Evolutionary conservation across 2,329 filamentous ascomycete genomes (phyloP).

Genomic region (Penicillium expansum): DNA sequence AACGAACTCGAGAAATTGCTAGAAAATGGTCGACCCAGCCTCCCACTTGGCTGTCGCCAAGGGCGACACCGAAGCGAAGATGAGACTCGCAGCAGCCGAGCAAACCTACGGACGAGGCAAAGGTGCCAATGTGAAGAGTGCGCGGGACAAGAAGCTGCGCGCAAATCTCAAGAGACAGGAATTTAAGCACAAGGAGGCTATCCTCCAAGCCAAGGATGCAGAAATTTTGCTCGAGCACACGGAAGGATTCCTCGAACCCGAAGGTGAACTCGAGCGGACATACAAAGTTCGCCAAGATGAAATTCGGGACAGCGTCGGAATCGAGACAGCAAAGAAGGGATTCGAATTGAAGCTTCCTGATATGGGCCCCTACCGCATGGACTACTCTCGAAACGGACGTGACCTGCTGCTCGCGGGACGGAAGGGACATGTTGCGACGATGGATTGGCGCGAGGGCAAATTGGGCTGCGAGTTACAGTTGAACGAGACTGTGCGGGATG

Average conservation of each 20-base stretch:
- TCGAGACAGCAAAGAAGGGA: conserved; percentile 86
- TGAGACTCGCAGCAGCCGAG: conserved; percentile 55
- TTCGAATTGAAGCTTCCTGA: conserved; percentile 83
- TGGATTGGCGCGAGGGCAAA: conserved; percentile 94
- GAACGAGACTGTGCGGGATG: conserved; percentile 84
- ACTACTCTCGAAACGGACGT: conserved; percentile 87
- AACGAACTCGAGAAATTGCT: conserved; percentile 5
- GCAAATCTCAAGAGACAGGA: conserved; percentile 77
- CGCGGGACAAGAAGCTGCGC: conserved; percentile 88
- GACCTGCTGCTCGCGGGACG: conserved; percentile 81
- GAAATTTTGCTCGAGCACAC: conserved; percentile 91
- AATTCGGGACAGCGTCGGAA: conserved; percentile 68
- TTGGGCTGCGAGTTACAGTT: conserved; percentile 88
- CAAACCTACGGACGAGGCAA: conserved; percentile 81
- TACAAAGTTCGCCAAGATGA: conserved; percentile 91
- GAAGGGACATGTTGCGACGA: conserved; percentile 92
- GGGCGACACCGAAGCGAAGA: conserved; percentile 41
- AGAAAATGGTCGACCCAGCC: conserved; percentile 31
- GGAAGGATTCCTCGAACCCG: conserved; percentile 80
- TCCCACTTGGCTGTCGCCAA: conserved; percentile 30
- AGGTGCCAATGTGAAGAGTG: conserved; percentile 66
- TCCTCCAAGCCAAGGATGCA: conserved; percentile 84
- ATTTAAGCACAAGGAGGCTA: conserved; percentile 74
- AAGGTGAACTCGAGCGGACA: conserved; percentile 83
- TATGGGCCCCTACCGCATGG: conserved; percentile 81